Conservation (phyloP, 2,329 filamentous ascomycete species). For the Metarhizium sp. region DNA sequence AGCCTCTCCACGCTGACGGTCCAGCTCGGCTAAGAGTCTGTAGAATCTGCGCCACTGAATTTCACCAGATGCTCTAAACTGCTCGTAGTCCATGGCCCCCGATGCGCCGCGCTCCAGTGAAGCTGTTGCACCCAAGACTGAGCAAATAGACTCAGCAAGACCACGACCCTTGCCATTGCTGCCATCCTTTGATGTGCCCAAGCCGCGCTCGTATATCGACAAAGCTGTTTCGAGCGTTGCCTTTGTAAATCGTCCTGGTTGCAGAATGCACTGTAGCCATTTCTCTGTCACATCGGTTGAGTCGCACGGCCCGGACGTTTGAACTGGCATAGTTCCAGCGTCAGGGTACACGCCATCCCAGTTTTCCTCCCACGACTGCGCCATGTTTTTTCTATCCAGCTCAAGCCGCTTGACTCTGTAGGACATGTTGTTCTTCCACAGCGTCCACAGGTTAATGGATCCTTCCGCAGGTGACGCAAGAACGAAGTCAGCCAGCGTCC, state of each 20-base stretch:
- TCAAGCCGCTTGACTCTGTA: constrained; percentile 67
- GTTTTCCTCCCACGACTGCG: constrained; percentile 50
- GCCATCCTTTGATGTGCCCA: constrained; percentile 23
- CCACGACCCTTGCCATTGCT: constrained; percentile 37
- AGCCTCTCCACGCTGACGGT: constrained; percentile 76
- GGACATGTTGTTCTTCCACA: constrained; percentile 79
- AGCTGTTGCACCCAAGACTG: constrained; percentile 60
- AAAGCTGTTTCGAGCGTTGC: constrained; percentile 78
- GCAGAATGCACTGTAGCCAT: constrained; percentile 78
- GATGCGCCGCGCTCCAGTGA: constrained; percentile 51
- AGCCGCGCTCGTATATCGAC: constrained; percentile 65
- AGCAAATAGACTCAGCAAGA: constrained; percentile 67
- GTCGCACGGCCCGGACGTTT: constrained; percentile 52
- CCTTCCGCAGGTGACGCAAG: constrained; percentile 47
- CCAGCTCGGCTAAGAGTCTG: constrained; percentile 73
- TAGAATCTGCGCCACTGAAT: constrained; percentile 87
- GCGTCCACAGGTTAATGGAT: constrained; percentile 57
- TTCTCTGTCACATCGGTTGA: constrained; percentile 65
- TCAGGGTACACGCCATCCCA: constrained; percentile 66
- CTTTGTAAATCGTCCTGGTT: constrained; percentile 71
- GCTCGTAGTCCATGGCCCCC: constrained; percentile 63
- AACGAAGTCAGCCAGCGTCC: constrained; percentile 71
- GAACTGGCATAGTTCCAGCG: constrained; percentile 41
- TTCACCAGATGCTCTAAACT: constrained; percentile 65
- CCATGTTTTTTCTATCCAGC: constrained; percentile 58